Evolutionary conservation across 164 flowering plant species (phyloP).

Genomic region (Sextonia rubra): DNA sequence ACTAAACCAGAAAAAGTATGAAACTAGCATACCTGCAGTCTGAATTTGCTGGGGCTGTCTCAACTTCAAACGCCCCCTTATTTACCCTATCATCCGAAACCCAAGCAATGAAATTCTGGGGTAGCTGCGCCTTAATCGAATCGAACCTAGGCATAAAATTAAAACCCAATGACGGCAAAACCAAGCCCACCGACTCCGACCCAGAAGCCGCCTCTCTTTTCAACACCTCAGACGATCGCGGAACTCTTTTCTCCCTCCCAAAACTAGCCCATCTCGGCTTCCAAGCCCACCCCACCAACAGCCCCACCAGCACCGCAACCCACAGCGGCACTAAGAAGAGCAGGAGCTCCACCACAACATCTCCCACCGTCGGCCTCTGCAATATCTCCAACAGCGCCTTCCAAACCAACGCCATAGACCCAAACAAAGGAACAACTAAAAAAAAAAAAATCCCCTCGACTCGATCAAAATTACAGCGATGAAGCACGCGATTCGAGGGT

Average conservation of each 20-base stretch:
- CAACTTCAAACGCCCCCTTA: constrained; percentile 13
- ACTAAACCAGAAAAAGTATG: not conserved
- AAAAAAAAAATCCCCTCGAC: constrained; percentile 36
- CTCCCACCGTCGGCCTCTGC: constrained; percentile 37
- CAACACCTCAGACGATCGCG: constrained; percentile 8
- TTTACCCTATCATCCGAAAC: constrained; percentile 29
- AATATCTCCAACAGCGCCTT: constrained; percentile 44
- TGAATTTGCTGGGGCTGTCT: constrained; percentile 13
- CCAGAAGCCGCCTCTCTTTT: not conserved
- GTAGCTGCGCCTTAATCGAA: constrained; percentile 43
- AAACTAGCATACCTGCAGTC: constrained; percentile 40
- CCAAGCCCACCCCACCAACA: constrained; percentile 85
- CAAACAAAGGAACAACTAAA: too few species aligned
- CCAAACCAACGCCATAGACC: constrained; percentile 37
- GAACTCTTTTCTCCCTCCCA: constrained; percentile 20
- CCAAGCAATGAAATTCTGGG: constrained; percentile 39
- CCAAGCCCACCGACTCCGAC: not conserved
- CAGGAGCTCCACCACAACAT: constrained; percentile 41
- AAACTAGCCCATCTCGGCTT: constrained; percentile 70
- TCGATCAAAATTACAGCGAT: constrained; percentile 29
- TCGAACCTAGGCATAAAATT: constrained; percentile 33
- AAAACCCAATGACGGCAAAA: constrained; percentile 11
- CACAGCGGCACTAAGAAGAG: constrained; percentile 51
- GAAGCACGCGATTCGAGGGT: constrained; percentile 32
- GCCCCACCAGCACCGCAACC: constrained; percentile 63